Base-by-base conservation (phyloP, 192 early-diverging fungal species). In the Coemansia sp. region DNA sequence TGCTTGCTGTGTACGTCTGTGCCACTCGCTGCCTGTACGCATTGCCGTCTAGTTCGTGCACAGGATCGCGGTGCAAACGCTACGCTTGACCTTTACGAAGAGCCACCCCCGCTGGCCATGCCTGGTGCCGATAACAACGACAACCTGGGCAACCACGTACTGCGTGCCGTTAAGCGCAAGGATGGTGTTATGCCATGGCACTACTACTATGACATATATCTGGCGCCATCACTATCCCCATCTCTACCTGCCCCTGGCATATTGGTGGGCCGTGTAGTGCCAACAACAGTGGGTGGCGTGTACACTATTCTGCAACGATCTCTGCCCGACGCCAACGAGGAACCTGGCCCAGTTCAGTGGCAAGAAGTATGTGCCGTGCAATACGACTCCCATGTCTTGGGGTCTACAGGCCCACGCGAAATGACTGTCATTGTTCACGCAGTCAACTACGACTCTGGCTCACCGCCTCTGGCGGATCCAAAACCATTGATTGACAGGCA, bases 371-470 rank as follows among this genome's bases (percentile, higher is more conserved):
- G 72, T 3, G 83, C 85, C 0, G 92, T 94, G 8, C 74, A 88
- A 33, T 95, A 95, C 67, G 90, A 96, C 32, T 87, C 90, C 1
- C 92, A 93, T 65, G 85, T 96, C 17, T 76, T 96, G 27, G 93
- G 95, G 18, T 84, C 90, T 57, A 91, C 91, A 65, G 96, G 95
- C 0, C 96, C 95, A 9, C 87, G 95, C 18, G 93, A 91, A 69
- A 96, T 96, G 90, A 90, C 89, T 0, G 87, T 93, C 3, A 56
- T 96, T 22, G 68, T 95, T 53, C 88, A 53, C 7, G 70, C 80
- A 0, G 55, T 80, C 19, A 38, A 50, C n/a, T n/a, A n/a, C 42
- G n/a, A 53, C 4, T 9, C 15, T 32, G 66, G 62, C 11, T 10
- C 8, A 1, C 35, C 44, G 6, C 6, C 29, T 8, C 4, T 12